These are phyloP conservation scores for Plasmodium vinckei DNA, from an alignment of 169 alveolate genomes.

Conservation along the genomic window DNA sequence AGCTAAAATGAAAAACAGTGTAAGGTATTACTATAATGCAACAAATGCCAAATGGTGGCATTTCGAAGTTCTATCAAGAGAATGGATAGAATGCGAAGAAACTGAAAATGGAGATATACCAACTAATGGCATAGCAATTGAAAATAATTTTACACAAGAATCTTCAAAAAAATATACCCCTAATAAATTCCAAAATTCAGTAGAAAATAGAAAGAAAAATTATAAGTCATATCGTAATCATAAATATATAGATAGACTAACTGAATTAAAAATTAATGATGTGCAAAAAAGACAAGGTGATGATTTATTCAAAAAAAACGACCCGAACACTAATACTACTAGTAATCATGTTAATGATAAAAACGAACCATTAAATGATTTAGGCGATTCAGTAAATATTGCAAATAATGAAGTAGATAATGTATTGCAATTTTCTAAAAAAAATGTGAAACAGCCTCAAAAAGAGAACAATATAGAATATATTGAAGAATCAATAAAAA, in stretches of 20 bases:
- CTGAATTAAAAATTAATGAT: not conserved
- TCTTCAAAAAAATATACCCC: not conserved
- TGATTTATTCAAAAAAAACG: not conserved
- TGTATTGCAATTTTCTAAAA: constrained; percentile 14
- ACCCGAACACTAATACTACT: not conserved
- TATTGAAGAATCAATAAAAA: constrained; percentile 11
- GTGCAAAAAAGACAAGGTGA: not conserved
- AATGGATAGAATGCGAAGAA: constrained; percentile 41
- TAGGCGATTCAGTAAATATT: not conserved
- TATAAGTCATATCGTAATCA: not conserved
- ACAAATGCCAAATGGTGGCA: constrained; percentile 59
- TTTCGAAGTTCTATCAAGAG: constrained; percentile 37
- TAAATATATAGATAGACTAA: not conserved
- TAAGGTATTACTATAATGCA: constrained; percentile 41
- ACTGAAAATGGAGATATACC: constrained; percentile 2
- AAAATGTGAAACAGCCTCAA: constrained; percentile 10
- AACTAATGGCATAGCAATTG: not conserved
- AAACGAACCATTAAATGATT: not conserved
- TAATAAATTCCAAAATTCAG: not conserved
- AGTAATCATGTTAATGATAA: not conserved
- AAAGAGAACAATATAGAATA: constrained; percentile 8
- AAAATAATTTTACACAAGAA: not conserved
- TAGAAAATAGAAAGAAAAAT: not conserved
- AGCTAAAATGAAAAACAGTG: constrained; percentile 30
- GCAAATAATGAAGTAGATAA: not conserved